Base-by-base conservation (phyloP, 139 green algal genomes). In the Haematococcus lacustris region DNA sequence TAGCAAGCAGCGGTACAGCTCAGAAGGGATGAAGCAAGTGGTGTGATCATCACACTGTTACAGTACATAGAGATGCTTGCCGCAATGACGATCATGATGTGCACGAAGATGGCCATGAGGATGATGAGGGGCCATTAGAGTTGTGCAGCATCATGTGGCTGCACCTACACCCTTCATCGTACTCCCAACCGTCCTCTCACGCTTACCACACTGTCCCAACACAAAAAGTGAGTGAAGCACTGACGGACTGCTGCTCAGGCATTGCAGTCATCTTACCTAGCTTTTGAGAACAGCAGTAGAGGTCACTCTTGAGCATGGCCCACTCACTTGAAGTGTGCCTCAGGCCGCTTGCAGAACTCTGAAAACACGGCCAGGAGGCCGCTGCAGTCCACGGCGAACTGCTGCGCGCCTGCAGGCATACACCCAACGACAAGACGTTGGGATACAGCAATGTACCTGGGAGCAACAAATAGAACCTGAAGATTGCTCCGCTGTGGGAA, bases 311-410 rank as follows among this genome's bases (percentile, higher is more conserved):
- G n/a, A n/a, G n/a, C n/a, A n/a, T n/a, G n/a, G n/a, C n/a, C n/a
- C 13, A 26, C 64, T 9, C 23, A 70, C 64, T 38, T 51, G 71
- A 84, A 80, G 50, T 84, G 78, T 3, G 51, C 69, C 23, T 68
- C 78, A 9, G 70, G 74, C 4, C 78, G 74, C 3, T 53, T 60
- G 23, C 66, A 78, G 74, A 78, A 84, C 17, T 63, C 74, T 33
- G 32, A 32, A 6, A 80, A 80, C 6, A 80, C 53, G 1, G n/a
- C 28, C 2, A 76, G 70, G 32, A 80, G 57, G 38, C 71, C 74
- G 6, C 50, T 38, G 26, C 66, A 71, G 40, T 60, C 32, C 38
- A 77, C 74, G 34, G 72, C 67, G 23, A 77, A 77, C 62, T 76
- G 73, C 2, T 71, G 62, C 1, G 72, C 72, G 38, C 77, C 73